Percentiles rank a stretch among this genome's conserved stretches.
Evolutionary conservation across 208 protist species (phyloP).

Genomic region (Crithidia fasciculata): DNA sequence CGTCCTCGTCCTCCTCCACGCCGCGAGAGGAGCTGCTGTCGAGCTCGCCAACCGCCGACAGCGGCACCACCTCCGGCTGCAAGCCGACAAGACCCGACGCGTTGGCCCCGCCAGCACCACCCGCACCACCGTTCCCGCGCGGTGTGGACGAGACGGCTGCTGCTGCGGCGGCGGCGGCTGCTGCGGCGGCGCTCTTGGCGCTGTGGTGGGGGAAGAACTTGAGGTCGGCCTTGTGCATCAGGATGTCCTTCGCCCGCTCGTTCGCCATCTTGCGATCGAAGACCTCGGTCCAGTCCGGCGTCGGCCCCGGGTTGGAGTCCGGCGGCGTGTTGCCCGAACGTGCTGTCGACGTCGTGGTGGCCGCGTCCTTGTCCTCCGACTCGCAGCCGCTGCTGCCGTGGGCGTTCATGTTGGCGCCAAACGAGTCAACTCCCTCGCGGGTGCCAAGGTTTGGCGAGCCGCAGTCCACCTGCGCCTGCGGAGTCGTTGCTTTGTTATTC

Average conservation of each 20-base stretch:
- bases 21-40: conserved; percentile 37
- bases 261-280: conserved; percentile 40
- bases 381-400: conserved; percentile 3
- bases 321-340: conserved; percentile 20
- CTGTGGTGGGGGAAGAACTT: conserved; percentile 31
- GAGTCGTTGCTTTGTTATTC: neutral
- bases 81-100: neutral
- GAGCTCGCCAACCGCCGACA: conserved; percentile 33
- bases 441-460: neutral
- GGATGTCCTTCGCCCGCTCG: conserved; percentile 34
- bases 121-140: neutral
- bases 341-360: conserved; percentile 13
- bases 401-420: neutral
- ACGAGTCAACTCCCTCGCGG: neutral
- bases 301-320: conserved; percentile 10
- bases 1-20: conserved; percentile 25
- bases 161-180: conserved; percentile 6
- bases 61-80: conserved; percentile 20
- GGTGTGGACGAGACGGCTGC: neutral
- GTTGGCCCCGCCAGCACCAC: neutral
- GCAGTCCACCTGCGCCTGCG: neutral
- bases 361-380: conserved; percentile 10
- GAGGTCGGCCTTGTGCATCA: conserved; percentile 36
- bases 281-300: conserved; percentile 34
- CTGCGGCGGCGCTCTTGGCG: conserved; percentile 11